Conservation (phyloP, 2,329 filamentous ascomycete genomes). For the Penicillium sp. region DNA sequence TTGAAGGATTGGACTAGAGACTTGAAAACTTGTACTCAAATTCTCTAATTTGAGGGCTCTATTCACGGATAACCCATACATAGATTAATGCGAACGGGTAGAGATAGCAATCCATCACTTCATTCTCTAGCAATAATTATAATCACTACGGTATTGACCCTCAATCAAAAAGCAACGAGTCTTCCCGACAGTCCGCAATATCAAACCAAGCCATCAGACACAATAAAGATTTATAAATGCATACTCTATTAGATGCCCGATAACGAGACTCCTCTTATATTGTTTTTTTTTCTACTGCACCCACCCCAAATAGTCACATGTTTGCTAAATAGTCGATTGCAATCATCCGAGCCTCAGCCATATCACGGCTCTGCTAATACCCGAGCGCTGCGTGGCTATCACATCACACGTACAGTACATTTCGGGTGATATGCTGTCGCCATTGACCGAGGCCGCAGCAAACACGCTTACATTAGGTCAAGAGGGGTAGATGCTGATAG, state of each 20-base stretch:
- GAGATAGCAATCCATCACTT: neutral
- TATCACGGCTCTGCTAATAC: slow-evolving; percentile 5
- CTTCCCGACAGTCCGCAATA: neutral
- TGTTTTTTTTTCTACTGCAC: neutral
- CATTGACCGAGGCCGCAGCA: slow-evolving; percentile 1
- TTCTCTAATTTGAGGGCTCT: neutral
- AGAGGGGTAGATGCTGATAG: neutral
- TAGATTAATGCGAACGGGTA: neutral
- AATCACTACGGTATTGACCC: neutral
- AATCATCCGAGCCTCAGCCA: slow-evolving; percentile 1
- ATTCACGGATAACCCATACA: neutral
- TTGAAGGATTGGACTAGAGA: neutral
- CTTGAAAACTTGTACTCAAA: neutral
- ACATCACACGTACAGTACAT: slow-evolving; percentile 6
- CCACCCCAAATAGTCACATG: slow-evolving; percentile 1
- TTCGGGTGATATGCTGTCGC: neutral
- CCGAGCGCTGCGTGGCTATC: slow-evolving; percentile 14
- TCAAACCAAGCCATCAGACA: neutral
- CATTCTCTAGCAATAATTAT: neutral
- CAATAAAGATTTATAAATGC: too few species aligned
- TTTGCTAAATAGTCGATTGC: slow-evolving; percentile 7
- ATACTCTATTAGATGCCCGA: neutral
- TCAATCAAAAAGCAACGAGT: neutral
- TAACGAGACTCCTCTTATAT: neutral
- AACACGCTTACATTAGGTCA: slow-evolving; percentile 1